A percentile compares a stretch with the other conserved stretches of the same genome.
phyloP scores from a whole-genome alignment of 2,329 filamentous ascomycete species.

The Sarocladium kiliense region DNA sequence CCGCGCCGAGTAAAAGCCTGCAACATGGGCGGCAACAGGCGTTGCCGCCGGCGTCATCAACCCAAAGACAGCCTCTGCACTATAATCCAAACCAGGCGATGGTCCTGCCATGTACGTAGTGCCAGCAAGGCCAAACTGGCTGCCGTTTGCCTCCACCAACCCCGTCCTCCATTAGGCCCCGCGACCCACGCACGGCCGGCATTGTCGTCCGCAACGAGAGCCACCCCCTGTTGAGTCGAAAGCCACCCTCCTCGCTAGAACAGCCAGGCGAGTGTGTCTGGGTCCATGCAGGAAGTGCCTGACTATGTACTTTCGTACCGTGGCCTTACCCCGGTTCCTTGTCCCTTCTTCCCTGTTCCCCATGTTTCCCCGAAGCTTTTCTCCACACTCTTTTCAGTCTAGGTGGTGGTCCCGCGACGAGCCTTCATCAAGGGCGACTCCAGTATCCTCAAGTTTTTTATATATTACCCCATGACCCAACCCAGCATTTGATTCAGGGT shows the following conservation, averaged over 20 bases:
- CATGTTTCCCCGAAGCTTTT: conserved; percentile 1
- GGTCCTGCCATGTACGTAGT: background rate
- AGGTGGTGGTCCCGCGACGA: background rate
- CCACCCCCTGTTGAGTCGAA: background rate
- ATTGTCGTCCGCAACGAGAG: conserved; percentile 1
- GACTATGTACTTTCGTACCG: conserved; percentile 7
- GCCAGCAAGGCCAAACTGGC: background rate
- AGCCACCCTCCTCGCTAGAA: conserved; percentile 2
- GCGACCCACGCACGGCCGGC: background rate
- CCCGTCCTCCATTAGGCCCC: background rate
- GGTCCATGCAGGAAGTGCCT: background rate
- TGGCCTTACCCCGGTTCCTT: background rate
- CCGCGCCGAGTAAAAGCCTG: background rate
- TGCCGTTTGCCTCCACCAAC: conserved; percentile 2
- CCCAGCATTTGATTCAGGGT: background rate
- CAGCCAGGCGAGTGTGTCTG: conserved; percentile 7
- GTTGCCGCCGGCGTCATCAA: conserved; percentile 6
- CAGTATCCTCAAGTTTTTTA: background rate
- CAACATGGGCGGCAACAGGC: background rate
- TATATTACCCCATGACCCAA: conserved; percentile 7
- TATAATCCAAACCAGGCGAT: conserved; percentile 3
- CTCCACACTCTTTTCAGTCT: conserved; percentile 3
- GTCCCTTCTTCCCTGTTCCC: conserved; percentile 5
- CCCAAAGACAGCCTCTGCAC: background rate
- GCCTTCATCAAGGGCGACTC: background rate